A percentile compares a stretch with the other conserved stretches of the same genome.
Evolutionary conservation across 164 flowering plant species (phyloP).

Genomic region (Nymphaea thermarum): DNA sequence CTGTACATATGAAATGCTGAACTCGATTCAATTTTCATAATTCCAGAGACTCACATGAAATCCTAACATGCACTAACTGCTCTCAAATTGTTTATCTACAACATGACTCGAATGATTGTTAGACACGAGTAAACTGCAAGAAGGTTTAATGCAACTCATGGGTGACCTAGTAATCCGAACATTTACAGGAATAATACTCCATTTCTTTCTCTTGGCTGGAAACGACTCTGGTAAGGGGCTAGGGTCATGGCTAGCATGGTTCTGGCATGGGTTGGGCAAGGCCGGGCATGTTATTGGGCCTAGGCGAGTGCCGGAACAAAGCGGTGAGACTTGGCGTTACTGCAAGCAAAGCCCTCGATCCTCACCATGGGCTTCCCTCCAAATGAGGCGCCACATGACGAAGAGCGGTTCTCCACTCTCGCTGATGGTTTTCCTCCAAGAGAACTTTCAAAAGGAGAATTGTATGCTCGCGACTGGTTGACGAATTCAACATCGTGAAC

Average conservation of each 20-base stretch:
- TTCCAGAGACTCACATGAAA: neutral
- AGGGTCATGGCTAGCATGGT: too few relatives aligned
- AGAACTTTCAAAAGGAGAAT: slow-evolving; percentile 9
- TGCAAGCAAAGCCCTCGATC: slow-evolving; percentile 18
- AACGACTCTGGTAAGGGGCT: too few relatives aligned
- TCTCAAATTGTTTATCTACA: neutral
- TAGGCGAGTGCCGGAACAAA: slow-evolving; percentile 19
- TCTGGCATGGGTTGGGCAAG: too few relatives aligned
- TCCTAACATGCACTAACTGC: neutral
- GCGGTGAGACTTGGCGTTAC: slow-evolving; percentile 13
- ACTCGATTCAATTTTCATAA: too few relatives aligned
- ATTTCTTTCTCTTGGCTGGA: neutral
- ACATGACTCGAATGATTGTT: neutral
- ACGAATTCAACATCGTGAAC: slow-evolving; percentile 20
- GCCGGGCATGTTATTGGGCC: neutral
- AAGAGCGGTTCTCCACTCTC: slow-evolving; percentile 7
- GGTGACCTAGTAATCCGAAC: neutral
- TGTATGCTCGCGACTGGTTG: slow-evolving; percentile 6
- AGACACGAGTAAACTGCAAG: neutral
- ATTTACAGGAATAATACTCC: neutral
- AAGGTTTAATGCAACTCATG: neutral
- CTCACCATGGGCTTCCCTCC: slow-evolving; percentile 14
- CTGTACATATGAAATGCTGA: neutral
- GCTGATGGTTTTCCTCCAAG: slow-evolving; percentile 7
- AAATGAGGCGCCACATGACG: slow-evolving; percentile 14